Percentiles rank a stretch among this genome's conserved stretches.
These are phyloP conservation scores for Blastocystis sp. DNA, from an alignment of 352 stramenopile genomes.

Conservation along the genomic window DNA sequence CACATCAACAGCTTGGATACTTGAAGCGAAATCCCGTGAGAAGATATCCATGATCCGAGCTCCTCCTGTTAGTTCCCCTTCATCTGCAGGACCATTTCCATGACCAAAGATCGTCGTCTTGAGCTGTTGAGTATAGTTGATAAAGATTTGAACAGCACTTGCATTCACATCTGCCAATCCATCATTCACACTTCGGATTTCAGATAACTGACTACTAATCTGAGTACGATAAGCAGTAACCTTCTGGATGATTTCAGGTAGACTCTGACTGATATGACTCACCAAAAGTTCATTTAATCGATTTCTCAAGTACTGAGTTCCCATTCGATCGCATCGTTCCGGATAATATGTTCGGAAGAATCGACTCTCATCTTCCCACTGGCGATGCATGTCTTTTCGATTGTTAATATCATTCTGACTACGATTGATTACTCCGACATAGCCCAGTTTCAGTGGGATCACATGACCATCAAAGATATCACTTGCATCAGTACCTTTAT, in stretches of 20 bases:
- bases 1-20: conserved; percentile 80
- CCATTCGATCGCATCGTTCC: conserved; percentile 86
- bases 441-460: conserved; percentile 91
- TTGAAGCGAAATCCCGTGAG: conserved; percentile 86
- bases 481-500: conserved; percentile 91
- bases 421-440: conserved; percentile 95
- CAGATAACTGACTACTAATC: conserved; percentile 85
- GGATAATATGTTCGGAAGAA: conserved; percentile 94
- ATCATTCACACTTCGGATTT: conserved; percentile 81
- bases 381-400: conserved; percentile 85
- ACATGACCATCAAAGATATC: conserved; percentile 74
- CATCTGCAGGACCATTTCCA: conserved; percentile 72
- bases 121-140: conserved; percentile 78
- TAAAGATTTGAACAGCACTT: conserved; percentile 64
- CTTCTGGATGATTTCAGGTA: conserved; percentile 94
- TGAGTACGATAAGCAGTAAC: conserved; percentile 88
- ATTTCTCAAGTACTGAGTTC: conserved; percentile 87
- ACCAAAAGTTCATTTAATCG: conserved; percentile 96
- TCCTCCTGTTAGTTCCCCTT: conserved; percentile 88
- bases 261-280: conserved; percentile 93
- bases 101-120: conserved; percentile 81
- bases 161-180: conserved; percentile 66
- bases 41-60: conserved; percentile 97
- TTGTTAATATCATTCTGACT: conserved; percentile 95
- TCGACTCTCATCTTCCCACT: conserved; percentile 83